Base-by-base conservation (phyloP, 352 stramenopile species). In the Phytophthora niederhauseri region DNA sequence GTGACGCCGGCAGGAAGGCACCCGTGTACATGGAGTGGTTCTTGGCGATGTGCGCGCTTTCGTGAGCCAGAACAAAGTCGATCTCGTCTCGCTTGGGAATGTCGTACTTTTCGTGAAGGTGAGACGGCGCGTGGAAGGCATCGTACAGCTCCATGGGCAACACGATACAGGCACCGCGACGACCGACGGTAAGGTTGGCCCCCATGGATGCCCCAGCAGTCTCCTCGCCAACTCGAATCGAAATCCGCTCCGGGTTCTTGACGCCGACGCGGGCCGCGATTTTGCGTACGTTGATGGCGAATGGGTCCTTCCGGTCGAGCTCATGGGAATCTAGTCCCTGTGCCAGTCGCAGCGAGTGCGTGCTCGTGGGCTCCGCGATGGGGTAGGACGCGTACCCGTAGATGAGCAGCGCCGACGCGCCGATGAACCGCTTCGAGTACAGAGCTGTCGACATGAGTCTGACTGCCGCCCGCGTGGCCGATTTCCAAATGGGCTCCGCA, bases 51-150 rank as follows among this genome's bases (percentile, higher is more conserved):
- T 96, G 86, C 4, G 87, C 78, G 65, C 84, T 90, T 57, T 96
- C 88, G 57, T 94, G 88, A 7, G 88, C 88, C 6, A 96, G 70
- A 12, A 94, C 85, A 57, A 96, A 96, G 63, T 95, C 78, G 51
- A 93, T 86, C 65, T 96, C 88, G 54, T 94, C 83, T 28, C 76
- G 78, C 53, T 75, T 78, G 15, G 87, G 85, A 43, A 91, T 84
- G 61, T 83, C 75, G 62, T 87, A 87, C 52, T 81, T 71, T 11
- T 70, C 59, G 31, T 82, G 77, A 43, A 86, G 49, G 43, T 83
- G 80, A 0, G 57, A 31, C 1, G 79, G 81, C 4, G 84, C 81
- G 66, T 92, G 81, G 73, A 91, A 95, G 6, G 85, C 87, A 15
- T 92, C 80, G 68, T 95, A 95, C 19, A 95, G 68, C 48, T 92